Evolutionary conservation across 2,329 filamentous ascomycete genomes (phyloP), one percentile per base, ranked within the genome.

Genomic region (Eutypella sp.): DNA sequence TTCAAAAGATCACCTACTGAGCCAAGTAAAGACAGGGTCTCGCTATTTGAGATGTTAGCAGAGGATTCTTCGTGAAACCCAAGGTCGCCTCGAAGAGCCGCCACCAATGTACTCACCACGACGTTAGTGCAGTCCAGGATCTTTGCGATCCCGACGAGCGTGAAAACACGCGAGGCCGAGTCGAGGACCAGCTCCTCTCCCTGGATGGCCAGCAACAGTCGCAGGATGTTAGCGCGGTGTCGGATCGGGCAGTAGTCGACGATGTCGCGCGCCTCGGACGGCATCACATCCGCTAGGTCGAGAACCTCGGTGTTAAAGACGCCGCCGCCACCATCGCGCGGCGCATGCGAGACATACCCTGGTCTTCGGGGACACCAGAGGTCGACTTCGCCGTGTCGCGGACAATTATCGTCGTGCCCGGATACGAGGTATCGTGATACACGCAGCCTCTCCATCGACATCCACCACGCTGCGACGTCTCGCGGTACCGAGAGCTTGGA

Each of bases 151-250:
- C 75, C 78, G 27, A 80, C 76, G n/a, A 86, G 70, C 0, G 83
- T 87, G 73, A 81, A 87, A 31, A 85, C 65, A 13, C 84, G 81
- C 10, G 76, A 71, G 0, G 84, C 84, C 0, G 83, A 86, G 61
- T 87, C 77, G 13, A 89, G 61, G 1, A 70, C 66, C 1, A 81
- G 69, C 24, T 73, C 66, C 3, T 74, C 67, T 2, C 75, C 76
- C 50, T 79, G 71, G 34, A 87, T 73, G 10, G 75, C 69, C 54
- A 78, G 71, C 4, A 88, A 67, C 0, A 88, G 66, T 1, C 82
- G 73, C 39, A 86, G 71, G 27, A 93, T 79, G 18, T 76, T 76
- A 23, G 75, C 76, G 11, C 79, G 70, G 57, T 88, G 84, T 3
- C 84, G 77, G 7, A 80, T 65, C 1, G 75, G 73, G 40, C 81